A percentile compares a stretch with the other conserved stretches of the same genome.
Evolutionary conservation across 345 rosid species (phyloP).

Genomic region (Angophora floribunda): DNA sequence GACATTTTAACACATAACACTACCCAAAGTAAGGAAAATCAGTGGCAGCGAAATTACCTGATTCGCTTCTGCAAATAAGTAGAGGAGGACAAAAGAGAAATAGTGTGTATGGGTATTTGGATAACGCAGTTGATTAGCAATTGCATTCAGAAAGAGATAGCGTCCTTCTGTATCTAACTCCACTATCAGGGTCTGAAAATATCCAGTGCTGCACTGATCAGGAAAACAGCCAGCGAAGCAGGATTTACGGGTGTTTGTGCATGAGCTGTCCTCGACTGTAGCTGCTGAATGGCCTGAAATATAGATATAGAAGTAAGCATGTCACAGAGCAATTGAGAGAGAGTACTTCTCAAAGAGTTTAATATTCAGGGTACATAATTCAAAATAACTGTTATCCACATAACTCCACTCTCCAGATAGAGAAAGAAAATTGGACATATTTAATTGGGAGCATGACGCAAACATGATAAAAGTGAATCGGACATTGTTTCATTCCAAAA

Average conservation of each 20-base stretch:
- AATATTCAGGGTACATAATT: not conserved
- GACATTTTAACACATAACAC: not conserved
- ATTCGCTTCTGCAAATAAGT: constrained; percentile 67
- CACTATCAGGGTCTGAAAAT: constrained; percentile 61
- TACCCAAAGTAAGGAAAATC: not conserved
- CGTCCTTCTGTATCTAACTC: constrained; percentile 99
- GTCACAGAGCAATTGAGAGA: not conserved
- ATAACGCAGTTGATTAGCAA: constrained; percentile 94
- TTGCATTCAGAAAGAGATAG: constrained; percentile 85
- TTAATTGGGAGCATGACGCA: not conserved
- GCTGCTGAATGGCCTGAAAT: constrained; percentile 66
- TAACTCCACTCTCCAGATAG: not conserved
- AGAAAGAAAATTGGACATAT: not conserved
- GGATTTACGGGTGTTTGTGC: constrained; percentile 48
- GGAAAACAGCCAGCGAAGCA: constrained; percentile 25
- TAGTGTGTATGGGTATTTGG: constrained; percentile 98
- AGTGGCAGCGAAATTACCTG: constrained; percentile 38
- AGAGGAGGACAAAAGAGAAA: constrained; percentile 87
- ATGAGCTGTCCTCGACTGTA: constrained; percentile 64
- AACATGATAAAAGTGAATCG: too few relatives aligned
- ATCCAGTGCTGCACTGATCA: constrained; percentile 76
- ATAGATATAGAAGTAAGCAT: not conserved
- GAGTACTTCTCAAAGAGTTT: not conserved
- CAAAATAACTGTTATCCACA: not conserved
- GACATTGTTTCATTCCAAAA: not conserved